These are phyloP conservation scores for Hordeum marinum DNA, from an alignment of 176 grass and related monocot species.

Conservation along the genomic window DNA sequence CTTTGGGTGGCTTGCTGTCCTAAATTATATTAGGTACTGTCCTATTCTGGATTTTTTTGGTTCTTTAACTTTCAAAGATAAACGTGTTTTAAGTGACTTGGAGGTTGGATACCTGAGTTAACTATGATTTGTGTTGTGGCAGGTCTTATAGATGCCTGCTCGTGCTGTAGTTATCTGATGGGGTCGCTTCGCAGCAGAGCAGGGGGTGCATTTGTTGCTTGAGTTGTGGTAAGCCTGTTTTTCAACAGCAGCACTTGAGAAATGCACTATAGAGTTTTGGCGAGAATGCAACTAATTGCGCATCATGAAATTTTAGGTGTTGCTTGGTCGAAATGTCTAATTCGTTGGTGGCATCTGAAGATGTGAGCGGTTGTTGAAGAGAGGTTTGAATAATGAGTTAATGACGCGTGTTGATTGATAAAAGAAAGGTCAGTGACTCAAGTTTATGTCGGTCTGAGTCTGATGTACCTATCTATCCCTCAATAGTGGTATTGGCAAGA, in stretches of 20 bases:
- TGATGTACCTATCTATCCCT: conserved; percentile 25
- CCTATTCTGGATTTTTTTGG: not conserved
- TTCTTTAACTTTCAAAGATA: not conserved
- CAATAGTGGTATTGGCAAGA: conserved; percentile 30
- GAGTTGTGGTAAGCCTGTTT: conserved; percentile 37
- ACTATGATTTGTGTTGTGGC: conserved; percentile 5
- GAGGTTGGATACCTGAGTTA: conserved; percentile 1
- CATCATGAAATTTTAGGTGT: conserved; percentile 25
- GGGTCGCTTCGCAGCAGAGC: conserved; percentile 31
- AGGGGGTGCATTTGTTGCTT: conserved; percentile 49
- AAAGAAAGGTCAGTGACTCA: conserved; percentile 23
- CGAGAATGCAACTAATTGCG: not conserved
- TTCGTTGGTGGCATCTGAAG: conserved; percentile 32
- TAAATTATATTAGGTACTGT: conserved; percentile 51
- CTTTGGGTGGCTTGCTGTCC: conserved; percentile 43
- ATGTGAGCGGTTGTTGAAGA: conserved; percentile 27
- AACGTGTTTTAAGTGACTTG: not conserved
- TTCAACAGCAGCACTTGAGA: not conserved
- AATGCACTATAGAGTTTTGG: conserved; percentile 6
- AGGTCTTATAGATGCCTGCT: conserved; percentile 51
- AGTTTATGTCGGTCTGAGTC: conserved; percentile 4
- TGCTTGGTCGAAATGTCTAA: conserved; percentile 36
- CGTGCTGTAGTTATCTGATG: conserved; percentile 20
- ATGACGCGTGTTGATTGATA: not conserved
- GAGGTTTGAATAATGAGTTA: conserved; percentile 42